These are phyloP conservation scores for Bryum argenteum DNA, from an alignment of 225 moss, liverwort and hornwort species.

Conservation along the genomic window DNA sequence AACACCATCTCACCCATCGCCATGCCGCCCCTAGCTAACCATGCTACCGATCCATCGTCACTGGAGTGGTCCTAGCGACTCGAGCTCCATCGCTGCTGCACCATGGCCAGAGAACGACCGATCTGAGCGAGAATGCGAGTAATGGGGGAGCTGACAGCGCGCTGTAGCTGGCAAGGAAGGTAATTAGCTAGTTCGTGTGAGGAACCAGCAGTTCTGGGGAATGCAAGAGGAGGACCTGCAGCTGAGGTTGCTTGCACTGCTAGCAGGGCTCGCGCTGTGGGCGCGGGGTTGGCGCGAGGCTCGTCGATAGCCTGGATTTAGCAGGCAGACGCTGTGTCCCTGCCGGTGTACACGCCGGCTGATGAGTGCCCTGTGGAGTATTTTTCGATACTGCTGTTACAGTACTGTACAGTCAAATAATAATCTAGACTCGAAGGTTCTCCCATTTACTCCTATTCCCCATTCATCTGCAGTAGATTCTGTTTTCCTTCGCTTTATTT, in stretches of 20 bases:
- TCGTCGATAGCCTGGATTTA: background rate
- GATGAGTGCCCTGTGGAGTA: background rate
- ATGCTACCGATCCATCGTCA: background rate
- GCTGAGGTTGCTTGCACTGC: background rate
- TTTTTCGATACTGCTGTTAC: no score
- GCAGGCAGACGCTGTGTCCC: background rate
- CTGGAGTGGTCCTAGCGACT: background rate
- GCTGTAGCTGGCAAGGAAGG: constrained; percentile 14
- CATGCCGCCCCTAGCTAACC: constrained; percentile 17
- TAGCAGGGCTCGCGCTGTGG: background rate
- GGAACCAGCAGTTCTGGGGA: background rate
- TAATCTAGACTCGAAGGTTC: background rate
- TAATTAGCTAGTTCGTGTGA: constrained; percentile 6
- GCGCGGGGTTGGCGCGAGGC: background rate
- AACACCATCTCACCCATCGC: constrained; percentile 21
- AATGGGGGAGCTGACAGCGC: constrained; percentile 16
- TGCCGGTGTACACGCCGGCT: constrained; percentile 1
- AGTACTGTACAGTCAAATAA: background rate
- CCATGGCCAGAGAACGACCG: background rate
- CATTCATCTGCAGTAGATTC: background rate
- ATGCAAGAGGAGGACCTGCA: background rate
- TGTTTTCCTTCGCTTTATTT: no score
- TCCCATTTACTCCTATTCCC: background rate
- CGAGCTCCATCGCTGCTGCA: background rate
- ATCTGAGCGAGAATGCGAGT: background rate